Evolutionary conservation across 768 basidiomycete species (phyloP).

Genomic region (Russula olivacea): DNA sequence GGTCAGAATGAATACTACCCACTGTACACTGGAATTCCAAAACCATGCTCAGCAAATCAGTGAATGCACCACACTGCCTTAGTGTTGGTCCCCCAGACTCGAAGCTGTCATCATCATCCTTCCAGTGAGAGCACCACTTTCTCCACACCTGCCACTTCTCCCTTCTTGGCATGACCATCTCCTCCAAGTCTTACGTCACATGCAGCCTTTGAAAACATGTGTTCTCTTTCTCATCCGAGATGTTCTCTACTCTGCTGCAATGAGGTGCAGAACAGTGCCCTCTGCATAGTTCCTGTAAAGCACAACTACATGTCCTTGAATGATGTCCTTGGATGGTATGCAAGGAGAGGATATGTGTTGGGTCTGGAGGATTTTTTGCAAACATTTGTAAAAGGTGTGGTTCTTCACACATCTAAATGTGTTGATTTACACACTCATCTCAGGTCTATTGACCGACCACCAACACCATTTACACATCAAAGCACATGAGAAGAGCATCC

Average conservation of each 20-base stretch:
- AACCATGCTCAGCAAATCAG: too few species aligned
- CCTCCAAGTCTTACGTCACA: too few species aligned
- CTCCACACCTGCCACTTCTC: too few species aligned
- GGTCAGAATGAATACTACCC: too few species aligned
- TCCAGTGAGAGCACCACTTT: too few species aligned
- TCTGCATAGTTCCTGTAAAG: background rate
- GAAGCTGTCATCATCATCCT: too few species aligned
- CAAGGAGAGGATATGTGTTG: slow-evolving; percentile 15
- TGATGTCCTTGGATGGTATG: slow-evolving; percentile 18
- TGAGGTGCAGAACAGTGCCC: background rate
- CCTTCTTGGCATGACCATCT: too few species aligned
- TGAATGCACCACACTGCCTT: too few species aligned
- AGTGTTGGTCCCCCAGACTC: too few species aligned
- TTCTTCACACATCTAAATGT: background rate
- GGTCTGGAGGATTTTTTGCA: slow-evolving; percentile 40
- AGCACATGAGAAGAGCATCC: slow-evolving; percentile 49
- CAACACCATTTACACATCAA: slow-evolving; percentile 73
- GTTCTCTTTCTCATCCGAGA: background rate
- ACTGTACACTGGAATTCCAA: too few species aligned
- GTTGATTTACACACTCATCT: slow-evolving; percentile 16
- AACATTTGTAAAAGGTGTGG: slow-evolving; percentile 41
- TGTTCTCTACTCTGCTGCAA: slow-evolving; percentile 10
- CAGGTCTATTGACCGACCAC: slow-evolving; percentile 39
- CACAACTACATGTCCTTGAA: background rate
- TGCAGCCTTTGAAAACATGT: too few species aligned